Evolutionary conservation across 2,329 filamentous ascomycete genomes (phyloP).

Genomic region (Arthroderma uncinatum): DNA sequence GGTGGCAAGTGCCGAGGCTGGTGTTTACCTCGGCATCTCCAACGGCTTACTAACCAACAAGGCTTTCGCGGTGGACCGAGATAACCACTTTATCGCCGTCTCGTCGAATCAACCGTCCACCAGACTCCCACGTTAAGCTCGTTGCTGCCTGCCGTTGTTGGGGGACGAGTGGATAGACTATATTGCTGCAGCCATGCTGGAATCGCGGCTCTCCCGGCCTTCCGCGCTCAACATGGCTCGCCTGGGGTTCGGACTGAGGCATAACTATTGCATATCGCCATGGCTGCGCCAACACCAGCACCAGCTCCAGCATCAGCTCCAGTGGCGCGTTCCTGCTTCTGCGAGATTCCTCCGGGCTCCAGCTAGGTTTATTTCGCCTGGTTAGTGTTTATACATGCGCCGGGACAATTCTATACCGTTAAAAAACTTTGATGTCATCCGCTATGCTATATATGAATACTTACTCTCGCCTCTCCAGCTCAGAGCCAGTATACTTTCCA

Average conservation of each 20-base stretch:
- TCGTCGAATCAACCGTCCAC: too few species aligned
- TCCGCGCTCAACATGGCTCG: neutral
- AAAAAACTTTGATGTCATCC: neutral
- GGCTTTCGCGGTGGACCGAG: neutral
- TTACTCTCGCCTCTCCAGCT: neutral
- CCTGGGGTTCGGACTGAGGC: neutral
- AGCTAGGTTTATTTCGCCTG: constrained; percentile 8
- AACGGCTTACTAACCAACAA: neutral
- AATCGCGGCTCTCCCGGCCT: neutral
- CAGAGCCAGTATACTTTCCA: neutral
- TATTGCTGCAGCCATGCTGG: neutral
- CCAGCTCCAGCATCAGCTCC: neutral
- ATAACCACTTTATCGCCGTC: too few species aligned
- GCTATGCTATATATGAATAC: constrained; percentile 2
- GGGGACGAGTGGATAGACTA: neutral
- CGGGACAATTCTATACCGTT: neutral
- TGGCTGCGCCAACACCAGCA: neutral
- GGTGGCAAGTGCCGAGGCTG: neutral
- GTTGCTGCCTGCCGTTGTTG: neutral
- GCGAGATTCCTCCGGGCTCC: constrained; percentile 2
- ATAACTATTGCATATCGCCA: neutral
- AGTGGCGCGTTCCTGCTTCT: neutral
- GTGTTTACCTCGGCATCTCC: neutral
- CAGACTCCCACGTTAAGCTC: neutral
- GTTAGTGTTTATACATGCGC: constrained; percentile 3